A percentile compares a stretch with the other conserved stretches of the same genome.
These are phyloP conservation scores for sweet orange (Citrus sinensis) DNA, from an alignment of 345 rosid genomes.

Conservation along the genomic window DNA sequence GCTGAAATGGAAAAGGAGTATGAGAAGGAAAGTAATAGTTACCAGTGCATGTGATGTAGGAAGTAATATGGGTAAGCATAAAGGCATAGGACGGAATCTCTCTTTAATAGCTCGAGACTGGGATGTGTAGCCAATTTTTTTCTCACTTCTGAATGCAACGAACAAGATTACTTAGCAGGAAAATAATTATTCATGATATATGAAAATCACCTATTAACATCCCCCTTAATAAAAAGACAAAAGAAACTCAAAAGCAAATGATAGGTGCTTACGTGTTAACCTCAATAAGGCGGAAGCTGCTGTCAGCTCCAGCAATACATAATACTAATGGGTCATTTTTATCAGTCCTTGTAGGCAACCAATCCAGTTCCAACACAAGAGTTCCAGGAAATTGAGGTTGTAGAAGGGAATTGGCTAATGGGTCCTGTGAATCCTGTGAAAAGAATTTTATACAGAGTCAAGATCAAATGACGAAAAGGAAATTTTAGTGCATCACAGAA, in stretches of 20 bases:
- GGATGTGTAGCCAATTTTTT: slow-evolving; percentile 44
- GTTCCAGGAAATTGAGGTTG: slow-evolving; percentile 98
- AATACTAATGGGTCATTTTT: slow-evolving; percentile 82
- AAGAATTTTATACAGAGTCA: slow-evolving; percentile 8
- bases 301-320: slow-evolving; percentile 96
- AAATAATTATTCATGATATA: background rate
- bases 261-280: slow-evolving; percentile 62
- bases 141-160: slow-evolving; percentile 58
- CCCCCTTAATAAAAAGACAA: background rate
- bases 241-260: slow-evolving; percentile 1
- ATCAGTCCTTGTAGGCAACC: slow-evolving; percentile 80
- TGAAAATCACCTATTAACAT: background rate
- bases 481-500: background rate
- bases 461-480: slow-evolving; percentile 5
- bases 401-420: slow-evolving; percentile 90
- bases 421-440: slow-evolving; percentile 88
- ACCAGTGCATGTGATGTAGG: slow-evolving; percentile 97
- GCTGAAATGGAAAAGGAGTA: slow-evolving; percentile 2
- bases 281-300: slow-evolving; percentile 90
- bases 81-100: slow-evolving; percentile 94
- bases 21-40: slow-evolving; percentile 17
- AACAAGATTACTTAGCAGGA: slow-evolving; percentile 4
- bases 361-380: slow-evolving; percentile 93
- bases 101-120: slow-evolving; percentile 56
- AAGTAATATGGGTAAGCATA: slow-evolving; percentile 77